Base-by-base conservation (phyloP, 2,329 filamentous ascomycete genomes). In the Lachnellula hyalina region DNA sequence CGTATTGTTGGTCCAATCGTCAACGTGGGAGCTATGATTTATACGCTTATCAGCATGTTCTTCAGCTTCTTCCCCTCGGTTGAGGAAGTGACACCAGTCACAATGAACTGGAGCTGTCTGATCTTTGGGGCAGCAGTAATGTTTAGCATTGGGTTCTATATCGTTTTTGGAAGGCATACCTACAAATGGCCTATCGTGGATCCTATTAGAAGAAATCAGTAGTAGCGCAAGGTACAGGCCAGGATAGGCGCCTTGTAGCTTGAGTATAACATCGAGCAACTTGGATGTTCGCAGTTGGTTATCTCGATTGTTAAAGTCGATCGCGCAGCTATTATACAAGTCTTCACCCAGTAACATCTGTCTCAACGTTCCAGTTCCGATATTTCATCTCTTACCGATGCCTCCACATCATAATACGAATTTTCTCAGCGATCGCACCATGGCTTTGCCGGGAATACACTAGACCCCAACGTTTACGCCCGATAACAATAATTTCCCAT, bases 101-200 rank as follows among this genome's bases (percentile, higher is more conserved):
- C 68, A 12, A 75, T 77, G 72, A 81, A 81, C 63, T 80, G 73
- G 59, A 75, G 71, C 21, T 66, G 76, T 8, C 59, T 80, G 2
- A 71, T 79, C 0, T 77, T 74, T 15, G 73, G 70, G 0, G 67
- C 64, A 0, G 70, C 75, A 0, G 58, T 75, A 4, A 61, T 76
- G 1, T 75, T 79, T 47, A 76, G 74, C 47, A 63, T 77, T 3
- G 54, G 75, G 1, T 81, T 76, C 66, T 80, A 80, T 54, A 61
- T 73, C 32, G 36, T 72, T 0, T 69, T 71, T 54, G 77, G 73
- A 0, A 71, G 66, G 48, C 69, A 72, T 44, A 70, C 71, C 49
- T 81, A 78, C 48, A 71, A 73, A 11, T 77, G 78, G 2, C 78
- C 78, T 5, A 63, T 74, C 40, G 58, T 64, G 14, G 61, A 63